These are phyloP conservation scores for Psilocybe cubensis DNA, from an alignment of 768 basidiomycete species.

Conservation along the genomic window DNA sequence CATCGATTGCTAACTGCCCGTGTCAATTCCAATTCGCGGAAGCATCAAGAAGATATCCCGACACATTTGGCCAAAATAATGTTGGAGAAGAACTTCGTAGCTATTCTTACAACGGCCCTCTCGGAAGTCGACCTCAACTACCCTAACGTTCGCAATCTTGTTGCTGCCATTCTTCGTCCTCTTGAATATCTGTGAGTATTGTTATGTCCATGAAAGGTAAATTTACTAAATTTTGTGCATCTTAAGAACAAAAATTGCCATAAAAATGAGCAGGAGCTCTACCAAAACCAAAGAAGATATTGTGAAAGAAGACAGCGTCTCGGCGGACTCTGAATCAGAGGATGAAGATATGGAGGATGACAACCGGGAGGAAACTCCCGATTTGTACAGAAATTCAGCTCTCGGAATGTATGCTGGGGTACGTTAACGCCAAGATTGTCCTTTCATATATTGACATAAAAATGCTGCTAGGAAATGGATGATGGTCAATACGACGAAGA, in stretches of 20 bases:
- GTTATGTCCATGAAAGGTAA: not conserved
- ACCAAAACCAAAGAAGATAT: slow-evolving; percentile 69
- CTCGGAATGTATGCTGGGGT: slow-evolving; percentile 95
- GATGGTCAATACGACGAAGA: slow-evolving; percentile 70
- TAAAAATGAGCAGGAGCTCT: slow-evolving; percentile 90
- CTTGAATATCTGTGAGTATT: slow-evolving; percentile 86
- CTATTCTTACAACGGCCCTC: slow-evolving; percentile 83
- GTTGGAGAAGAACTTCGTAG: slow-evolving; percentile 97
- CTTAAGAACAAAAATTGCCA: slow-evolving; percentile 89
- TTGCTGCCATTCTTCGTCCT: slow-evolving; percentile 87
- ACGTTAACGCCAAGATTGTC: slow-evolving; percentile 35
- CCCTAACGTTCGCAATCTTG: slow-evolving; percentile 84
- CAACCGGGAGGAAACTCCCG: slow-evolving; percentile 80
- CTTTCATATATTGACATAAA: slow-evolving; percentile 13
- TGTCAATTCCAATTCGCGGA: slow-evolving; percentile 56
- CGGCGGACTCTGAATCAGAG: slow-evolving; percentile 57
- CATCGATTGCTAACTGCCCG: slow-evolving; percentile 85
- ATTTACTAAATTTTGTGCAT: slow-evolving; percentile 19
- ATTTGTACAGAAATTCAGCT: slow-evolving; percentile 95
- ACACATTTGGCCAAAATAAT: slow-evolving; percentile 96
- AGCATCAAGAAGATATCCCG: slow-evolving; percentile 72
- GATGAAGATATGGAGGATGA: slow-evolving; percentile 59
- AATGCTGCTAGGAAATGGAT: slow-evolving; percentile 74
- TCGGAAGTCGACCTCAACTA: slow-evolving; percentile 96
- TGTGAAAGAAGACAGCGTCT: slow-evolving; percentile 47